These are phyloP conservation scores for Crithidia bombi DNA, from an alignment of 208 protist genomes.

Conservation along the genomic window DNA sequence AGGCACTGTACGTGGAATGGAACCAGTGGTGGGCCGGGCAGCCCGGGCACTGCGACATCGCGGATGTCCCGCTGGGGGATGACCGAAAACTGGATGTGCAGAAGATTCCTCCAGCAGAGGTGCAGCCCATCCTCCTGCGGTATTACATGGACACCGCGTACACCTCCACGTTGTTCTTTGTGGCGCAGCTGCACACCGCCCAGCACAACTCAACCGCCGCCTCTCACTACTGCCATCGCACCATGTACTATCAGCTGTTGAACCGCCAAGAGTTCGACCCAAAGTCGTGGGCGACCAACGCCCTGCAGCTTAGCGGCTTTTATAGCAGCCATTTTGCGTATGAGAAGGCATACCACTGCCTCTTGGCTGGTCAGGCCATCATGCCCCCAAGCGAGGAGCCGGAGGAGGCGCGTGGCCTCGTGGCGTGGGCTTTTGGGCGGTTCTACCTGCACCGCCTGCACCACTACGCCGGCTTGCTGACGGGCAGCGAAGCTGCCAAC, in stretches of 20 bases:
- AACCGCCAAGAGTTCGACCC: slow-evolving; percentile 77
- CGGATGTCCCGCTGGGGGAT: slow-evolving; percentile 47
- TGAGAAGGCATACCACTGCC: slow-evolving; percentile 82
- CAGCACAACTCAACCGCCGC: slow-evolving; percentile 51
- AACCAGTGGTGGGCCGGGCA: slow-evolving; percentile 45
- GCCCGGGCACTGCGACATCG: slow-evolving; percentile 37
- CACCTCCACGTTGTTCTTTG: slow-evolving; percentile 86
- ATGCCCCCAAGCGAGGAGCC: slow-evolving; percentile 64
- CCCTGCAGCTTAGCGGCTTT: slow-evolving; percentile 82
- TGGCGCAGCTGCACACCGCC: slow-evolving; percentile 81
- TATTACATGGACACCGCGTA: slow-evolving; percentile 81
- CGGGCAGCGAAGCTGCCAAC: slow-evolving; percentile 9
- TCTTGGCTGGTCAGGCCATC: slow-evolving; percentile 74
- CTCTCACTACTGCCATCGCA: slow-evolving; percentile 85
- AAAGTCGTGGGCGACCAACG: slow-evolving; percentile 85
- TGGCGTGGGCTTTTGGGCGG: slow-evolving; percentile 77
- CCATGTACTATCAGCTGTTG: slow-evolving; percentile 84
- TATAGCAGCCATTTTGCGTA: slow-evolving; percentile 76
- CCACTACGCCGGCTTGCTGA: slow-evolving; percentile 54
- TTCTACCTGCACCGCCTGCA: slow-evolving; percentile 75
- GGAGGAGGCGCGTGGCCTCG: slow-evolving; percentile 62
- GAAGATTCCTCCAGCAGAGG: slow-evolving; percentile 18
- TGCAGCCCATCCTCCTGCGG: slow-evolving; percentile 31
- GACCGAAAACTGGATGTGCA: slow-evolving; percentile 47
- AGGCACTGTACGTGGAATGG: slow-evolving; percentile 70